phyloP scores from a whole-genome alignment of 2,329 filamentous ascomycete genomes.

The Beauveria scarabaeidicola region DNA sequence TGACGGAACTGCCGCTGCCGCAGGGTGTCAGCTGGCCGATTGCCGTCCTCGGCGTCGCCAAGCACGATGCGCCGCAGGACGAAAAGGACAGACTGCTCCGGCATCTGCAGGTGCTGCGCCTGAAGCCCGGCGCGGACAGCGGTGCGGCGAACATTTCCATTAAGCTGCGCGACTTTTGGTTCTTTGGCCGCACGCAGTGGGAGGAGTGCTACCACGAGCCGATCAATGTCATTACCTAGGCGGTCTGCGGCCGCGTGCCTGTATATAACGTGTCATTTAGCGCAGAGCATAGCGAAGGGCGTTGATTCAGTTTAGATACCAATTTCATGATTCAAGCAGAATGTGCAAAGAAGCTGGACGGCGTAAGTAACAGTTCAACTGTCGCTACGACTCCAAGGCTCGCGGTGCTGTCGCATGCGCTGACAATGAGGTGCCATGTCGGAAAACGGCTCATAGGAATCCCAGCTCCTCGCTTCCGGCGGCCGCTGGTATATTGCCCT shows the following conservation, averaged over 20 bases:
- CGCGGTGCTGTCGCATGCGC: not conserved
- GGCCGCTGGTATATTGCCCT: not conserved
- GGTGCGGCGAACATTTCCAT: conserved; percentile 1
- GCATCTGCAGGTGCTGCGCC: not conserved
- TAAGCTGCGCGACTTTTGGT: conserved; percentile 8
- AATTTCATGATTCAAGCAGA: not conserved
- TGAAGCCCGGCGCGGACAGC: conserved; percentile 1
- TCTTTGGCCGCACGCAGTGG: conserved; percentile 1
- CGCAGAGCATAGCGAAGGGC: not conserved
- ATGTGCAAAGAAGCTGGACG: not conserved
- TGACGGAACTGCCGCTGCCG: not conserved
- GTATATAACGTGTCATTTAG: not conserved
- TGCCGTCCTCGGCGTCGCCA: conserved; percentile 2
- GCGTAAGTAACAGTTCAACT: not conserved
- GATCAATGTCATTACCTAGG: conserved; percentile 5
- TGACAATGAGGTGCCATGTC: not conserved
- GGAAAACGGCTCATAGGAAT: not conserved
- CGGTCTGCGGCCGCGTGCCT: not conserved
- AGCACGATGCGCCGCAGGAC: not conserved
- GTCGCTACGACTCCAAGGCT: not conserved
- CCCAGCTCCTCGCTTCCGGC: not conserved
- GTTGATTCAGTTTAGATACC: not conserved
- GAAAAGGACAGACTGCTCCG: not conserved
- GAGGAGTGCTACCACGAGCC: conserved; percentile 7
- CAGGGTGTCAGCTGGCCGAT: conserved; percentile 6